These are phyloP conservation scores for Plantago ovata DNA, from an alignment of 257 asterid species.

Conservation along the genomic window DNA sequence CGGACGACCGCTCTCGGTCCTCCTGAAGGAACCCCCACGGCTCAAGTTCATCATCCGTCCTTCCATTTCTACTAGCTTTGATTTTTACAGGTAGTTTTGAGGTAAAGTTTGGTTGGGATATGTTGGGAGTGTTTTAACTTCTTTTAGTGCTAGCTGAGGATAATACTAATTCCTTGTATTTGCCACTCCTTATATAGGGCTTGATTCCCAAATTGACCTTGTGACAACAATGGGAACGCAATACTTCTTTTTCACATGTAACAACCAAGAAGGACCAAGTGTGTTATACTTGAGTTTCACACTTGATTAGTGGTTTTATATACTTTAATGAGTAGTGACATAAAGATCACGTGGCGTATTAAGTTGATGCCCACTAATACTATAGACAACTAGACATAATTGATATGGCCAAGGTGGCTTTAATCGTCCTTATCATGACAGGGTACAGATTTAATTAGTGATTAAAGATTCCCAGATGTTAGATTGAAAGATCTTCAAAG, in stretches of 20 bases:
- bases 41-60: constrained; percentile 34
- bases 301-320: too few species aligned
- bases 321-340: not conserved
- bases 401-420: not conserved
- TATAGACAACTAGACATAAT: not conserved
- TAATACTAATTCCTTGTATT: too few species aligned
- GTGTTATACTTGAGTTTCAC: too few species aligned
- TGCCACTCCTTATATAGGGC: constrained; percentile 1
- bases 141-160: too few species aligned
- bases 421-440: not conserved
- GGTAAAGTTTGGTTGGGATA: not conserved
- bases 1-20: constrained; percentile 59
- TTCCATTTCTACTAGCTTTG: constrained; percentile 28
- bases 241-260: too few species aligned
- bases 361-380: not conserved
- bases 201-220: not conserved
- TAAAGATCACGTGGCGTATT: constrained; percentile 8
- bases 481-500: constrained; percentile 4
- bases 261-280: too few species aligned
- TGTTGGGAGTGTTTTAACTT: too few species aligned
- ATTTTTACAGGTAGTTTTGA: not conserved
- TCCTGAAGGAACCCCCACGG: constrained; percentile 30
- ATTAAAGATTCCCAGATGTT: not conserved
- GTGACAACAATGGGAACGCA: too few species aligned
- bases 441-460: not conserved